Conservation (phyloP, 2,329 filamentous ascomycete genomes). For the Aspergillus pseudoglaucus region DNA sequence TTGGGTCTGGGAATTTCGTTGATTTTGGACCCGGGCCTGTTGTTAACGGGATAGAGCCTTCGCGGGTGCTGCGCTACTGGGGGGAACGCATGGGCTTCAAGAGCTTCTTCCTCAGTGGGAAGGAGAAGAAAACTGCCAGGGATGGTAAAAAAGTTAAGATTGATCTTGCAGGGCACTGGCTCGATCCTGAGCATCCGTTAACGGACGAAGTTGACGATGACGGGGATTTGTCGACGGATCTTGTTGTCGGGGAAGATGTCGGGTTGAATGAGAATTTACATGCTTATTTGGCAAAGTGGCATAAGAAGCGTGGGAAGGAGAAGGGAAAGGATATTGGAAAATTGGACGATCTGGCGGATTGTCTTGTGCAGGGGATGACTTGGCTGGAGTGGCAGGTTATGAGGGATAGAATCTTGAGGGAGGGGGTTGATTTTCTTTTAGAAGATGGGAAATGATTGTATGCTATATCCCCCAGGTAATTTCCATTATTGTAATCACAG, state of each 20-base stretch:
- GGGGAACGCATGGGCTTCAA: constrained; percentile 4
- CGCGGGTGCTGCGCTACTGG: constrained; percentile 53
- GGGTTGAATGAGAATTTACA: constrained; percentile 17
- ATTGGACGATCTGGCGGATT: constrained; percentile 75
- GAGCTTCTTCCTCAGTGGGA: constrained; percentile 7
- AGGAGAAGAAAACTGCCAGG: constrained; percentile 16
- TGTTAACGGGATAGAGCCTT: constrained; percentile 49
- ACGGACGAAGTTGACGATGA: not conserved
- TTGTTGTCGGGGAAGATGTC: constrained; percentile 10
- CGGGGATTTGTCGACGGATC: not conserved
- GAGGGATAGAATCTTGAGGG: constrained; percentile 19
- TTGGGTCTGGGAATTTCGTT: constrained; percentile 9
- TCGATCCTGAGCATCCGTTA: constrained; percentile 20
- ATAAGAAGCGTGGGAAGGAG: constrained; percentile 8
- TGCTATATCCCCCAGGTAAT: no score
- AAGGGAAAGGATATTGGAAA: constrained; percentile 44
- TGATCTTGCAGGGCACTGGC: constrained; percentile 52
- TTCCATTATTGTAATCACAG: no score
- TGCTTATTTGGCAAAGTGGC: constrained; percentile 27
- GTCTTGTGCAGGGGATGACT: constrained; percentile 67
- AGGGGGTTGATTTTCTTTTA: constrained; percentile 11
- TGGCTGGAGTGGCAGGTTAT: constrained; percentile 66
- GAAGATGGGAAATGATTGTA: no score
- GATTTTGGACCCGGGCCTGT: constrained; percentile 28
- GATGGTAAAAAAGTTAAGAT: constrained; percentile 54